Evolutionary conservation across 108 stramenopile genomes (phyloP).

Genomic region (Nitzschia sp.): DNA sequence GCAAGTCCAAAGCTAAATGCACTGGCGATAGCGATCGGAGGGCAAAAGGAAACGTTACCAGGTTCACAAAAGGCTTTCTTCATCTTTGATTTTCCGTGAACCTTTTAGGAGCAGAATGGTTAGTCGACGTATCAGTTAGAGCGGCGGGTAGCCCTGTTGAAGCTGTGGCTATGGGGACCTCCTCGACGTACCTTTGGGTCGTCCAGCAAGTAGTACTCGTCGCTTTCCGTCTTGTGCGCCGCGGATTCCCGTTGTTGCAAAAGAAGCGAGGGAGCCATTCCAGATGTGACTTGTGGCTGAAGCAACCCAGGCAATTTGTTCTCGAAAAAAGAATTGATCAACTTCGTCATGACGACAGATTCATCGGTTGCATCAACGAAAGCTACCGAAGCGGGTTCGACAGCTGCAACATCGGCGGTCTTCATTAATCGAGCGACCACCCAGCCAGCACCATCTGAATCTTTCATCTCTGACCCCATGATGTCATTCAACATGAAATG

Average conservation of each 20-base stretch:
- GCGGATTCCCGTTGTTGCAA: slow-evolving; percentile 60
- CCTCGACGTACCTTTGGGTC: slow-evolving; percentile 74
- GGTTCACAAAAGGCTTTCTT: slow-evolving; percentile 99
- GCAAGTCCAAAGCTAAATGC: slow-evolving; percentile 55
- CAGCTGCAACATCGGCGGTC: slow-evolving; percentile 79
- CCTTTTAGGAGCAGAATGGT: slow-evolving; percentile 44
- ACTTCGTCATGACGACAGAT: slow-evolving; percentile 24
- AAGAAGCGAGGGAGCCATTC: slow-evolving; percentile 40
- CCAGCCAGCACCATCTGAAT: slow-evolving; percentile 80
- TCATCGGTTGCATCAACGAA: slow-evolving; percentile 35
- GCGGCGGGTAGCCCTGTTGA: too few relatives aligned
- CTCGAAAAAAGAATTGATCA: slow-evolving; percentile 40
- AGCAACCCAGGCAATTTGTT: slow-evolving; percentile 50
- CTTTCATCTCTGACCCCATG: slow-evolving; percentile 79
- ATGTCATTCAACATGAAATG: slow-evolving; percentile 83
- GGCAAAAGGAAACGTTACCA: slow-evolving; percentile 84
- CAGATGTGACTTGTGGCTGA: slow-evolving; percentile 9
- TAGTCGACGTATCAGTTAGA: too few relatives aligned
- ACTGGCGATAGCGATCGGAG: slow-evolving; percentile 75
- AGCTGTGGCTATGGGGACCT: too few relatives aligned
- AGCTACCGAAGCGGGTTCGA: slow-evolving; percentile 67
- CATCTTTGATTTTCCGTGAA: slow-evolving; percentile 94
- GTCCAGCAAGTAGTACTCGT: slow-evolving; percentile 81
- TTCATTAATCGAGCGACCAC: slow-evolving; percentile 85
- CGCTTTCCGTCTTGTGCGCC: slow-evolving; percentile 83